Evolutionary conservation across 768 basidiomycete genomes (phyloP).

Genomic region (Phlebiopsis flavidoalba): DNA sequence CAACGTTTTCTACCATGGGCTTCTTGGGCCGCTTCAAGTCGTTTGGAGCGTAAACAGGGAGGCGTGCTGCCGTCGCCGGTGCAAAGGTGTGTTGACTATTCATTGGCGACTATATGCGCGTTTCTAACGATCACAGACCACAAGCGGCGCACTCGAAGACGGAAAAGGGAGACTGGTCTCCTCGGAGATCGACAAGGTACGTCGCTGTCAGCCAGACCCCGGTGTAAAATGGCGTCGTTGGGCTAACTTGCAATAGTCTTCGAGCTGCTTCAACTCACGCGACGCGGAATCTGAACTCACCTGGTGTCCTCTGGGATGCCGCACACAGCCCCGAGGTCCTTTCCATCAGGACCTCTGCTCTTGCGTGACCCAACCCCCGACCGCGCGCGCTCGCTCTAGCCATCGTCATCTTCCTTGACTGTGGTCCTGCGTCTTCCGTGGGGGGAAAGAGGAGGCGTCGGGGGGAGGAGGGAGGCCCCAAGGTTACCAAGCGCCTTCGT

Average conservation of each 20-base stretch:
- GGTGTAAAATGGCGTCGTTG: not conserved
- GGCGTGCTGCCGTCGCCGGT: not conserved
- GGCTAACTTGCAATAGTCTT: not conserved
- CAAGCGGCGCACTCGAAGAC: not conserved
- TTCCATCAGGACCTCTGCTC: not conserved
- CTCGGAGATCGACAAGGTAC: not conserved
- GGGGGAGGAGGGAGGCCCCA: too few relatives aligned
- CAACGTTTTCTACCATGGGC: not conserved
- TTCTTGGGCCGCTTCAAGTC: not conserved
- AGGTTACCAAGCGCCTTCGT: not conserved
- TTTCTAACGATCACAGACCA: not conserved
- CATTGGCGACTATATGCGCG: not conserved
- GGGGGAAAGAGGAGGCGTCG: too few relatives aligned
- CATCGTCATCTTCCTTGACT: not conserved
- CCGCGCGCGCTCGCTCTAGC: too few relatives aligned
- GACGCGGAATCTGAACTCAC: not conserved
- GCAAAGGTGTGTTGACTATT: not conserved
- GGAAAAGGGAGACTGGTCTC: not conserved
- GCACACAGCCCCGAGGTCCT: slow-evolving; percentile 4
- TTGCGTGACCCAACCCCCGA: not conserved
- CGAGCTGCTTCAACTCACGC: not conserved
- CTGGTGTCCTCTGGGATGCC: not conserved
- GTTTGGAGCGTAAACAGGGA: not conserved
- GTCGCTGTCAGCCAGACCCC: not conserved
- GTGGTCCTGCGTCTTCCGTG: not conserved